Conservation (phyloP, 306 rosid species). For the Cucumis hystrix region DNA sequence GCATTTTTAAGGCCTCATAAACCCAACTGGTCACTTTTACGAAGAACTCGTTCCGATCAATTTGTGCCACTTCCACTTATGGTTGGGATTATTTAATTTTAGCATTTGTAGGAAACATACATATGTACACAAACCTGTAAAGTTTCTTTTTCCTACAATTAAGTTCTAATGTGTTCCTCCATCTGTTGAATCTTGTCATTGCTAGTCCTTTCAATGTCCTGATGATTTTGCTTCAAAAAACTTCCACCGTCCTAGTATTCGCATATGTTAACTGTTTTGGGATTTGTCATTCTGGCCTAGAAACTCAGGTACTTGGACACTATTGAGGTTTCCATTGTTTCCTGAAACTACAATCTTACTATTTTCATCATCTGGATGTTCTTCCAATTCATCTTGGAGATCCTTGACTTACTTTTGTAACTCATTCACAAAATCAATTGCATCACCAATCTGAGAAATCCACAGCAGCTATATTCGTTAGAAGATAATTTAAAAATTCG, state of each 20-base stretch:
- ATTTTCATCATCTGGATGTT: slow-evolving; percentile 45
- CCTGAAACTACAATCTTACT: slow-evolving; percentile 20
- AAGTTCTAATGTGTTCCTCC: slow-evolving; percentile 40
- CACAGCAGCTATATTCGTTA: background rate
- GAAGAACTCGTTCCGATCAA: slow-evolving; percentile 67
- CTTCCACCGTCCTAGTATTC: slow-evolving; percentile 24
- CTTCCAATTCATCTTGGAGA: slow-evolving; percentile 76
- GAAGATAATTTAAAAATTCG: background rate
- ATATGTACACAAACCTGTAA: too few relatives aligned
- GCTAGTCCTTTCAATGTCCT: slow-evolving; percentile 21
- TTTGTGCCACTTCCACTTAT: slow-evolving; percentile 77
- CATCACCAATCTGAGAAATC: slow-evolving; percentile 47
- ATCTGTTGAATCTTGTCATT: slow-evolving; percentile 53
- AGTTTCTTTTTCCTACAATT: background rate
- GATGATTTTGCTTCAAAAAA: slow-evolving; percentile 31
- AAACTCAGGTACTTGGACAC: slow-evolving; percentile 16
- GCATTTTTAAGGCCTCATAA: slow-evolving; percentile 52
- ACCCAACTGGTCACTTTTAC: slow-evolving; percentile 74
- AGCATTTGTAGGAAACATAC: background rate
- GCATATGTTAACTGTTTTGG: slow-evolving; percentile 27
- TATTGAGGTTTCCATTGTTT: slow-evolving; percentile 20
- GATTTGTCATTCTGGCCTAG: slow-evolving; percentile 16
- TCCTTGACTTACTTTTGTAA: too few relatives aligned
- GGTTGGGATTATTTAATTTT: slow-evolving; percentile 33
- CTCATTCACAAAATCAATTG: slow-evolving; percentile 65